These are phyloP conservation scores for Graphilbum sp. DNA, from an alignment of 2,329 filamentous ascomycete genomes.

Conservation along the genomic window DNA sequence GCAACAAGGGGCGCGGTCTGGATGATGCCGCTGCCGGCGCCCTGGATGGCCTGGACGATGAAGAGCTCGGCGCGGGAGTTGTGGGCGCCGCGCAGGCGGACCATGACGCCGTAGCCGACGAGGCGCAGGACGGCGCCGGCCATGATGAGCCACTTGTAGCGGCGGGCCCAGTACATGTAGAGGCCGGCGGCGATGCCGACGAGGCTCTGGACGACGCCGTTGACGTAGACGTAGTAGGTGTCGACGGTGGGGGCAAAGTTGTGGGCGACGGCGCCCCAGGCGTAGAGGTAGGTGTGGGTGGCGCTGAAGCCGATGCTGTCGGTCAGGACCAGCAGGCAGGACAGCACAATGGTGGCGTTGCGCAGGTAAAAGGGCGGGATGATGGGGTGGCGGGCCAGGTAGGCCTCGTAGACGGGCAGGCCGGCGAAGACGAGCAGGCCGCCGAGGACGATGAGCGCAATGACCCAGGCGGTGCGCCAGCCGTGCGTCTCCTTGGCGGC, in stretches of 20 bases:
- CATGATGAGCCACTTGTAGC: slow-evolving; percentile 7
- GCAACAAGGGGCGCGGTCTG: slow-evolving; percentile 24
- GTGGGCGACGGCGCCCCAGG: slow-evolving; percentile 5
- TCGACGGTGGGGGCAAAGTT: slow-evolving; percentile 2
- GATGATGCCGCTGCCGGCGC: slow-evolving; percentile 28
- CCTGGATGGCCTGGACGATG: slow-evolving; percentile 29
- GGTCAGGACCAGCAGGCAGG: slow-evolving; percentile 19
- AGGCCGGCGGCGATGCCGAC: slow-evolving; percentile 5
- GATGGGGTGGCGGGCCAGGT: slow-evolving; percentile 25
- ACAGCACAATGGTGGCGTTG: slow-evolving; percentile 23
- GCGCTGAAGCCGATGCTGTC: slow-evolving; percentile 5
- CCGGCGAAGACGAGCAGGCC: slow-evolving; percentile 21
- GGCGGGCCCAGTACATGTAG: slow-evolving; percentile 3
- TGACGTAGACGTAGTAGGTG: slow-evolving; percentile 4
- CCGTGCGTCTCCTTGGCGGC: slow-evolving; percentile 21
- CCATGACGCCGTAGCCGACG: slow-evolving; percentile 20
- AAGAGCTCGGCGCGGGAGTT: slow-evolving; percentile 29
- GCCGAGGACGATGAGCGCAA: slow-evolving; percentile 27
- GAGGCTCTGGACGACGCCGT: slow-evolving; percentile 5
- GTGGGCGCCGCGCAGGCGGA: slow-evolving; percentile 25
- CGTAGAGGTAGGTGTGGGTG: slow-evolving; percentile 6
- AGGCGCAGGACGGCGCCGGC: slow-evolving; percentile 5
- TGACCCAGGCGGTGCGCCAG: slow-evolving; percentile 29
- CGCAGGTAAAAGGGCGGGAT: slow-evolving; percentile 28
- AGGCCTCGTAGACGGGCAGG: slow-evolving; percentile 31